phyloP scores from a whole-genome alignment of 2,329 filamentous ascomycete genomes.

The Bisporella sp. region DNA sequence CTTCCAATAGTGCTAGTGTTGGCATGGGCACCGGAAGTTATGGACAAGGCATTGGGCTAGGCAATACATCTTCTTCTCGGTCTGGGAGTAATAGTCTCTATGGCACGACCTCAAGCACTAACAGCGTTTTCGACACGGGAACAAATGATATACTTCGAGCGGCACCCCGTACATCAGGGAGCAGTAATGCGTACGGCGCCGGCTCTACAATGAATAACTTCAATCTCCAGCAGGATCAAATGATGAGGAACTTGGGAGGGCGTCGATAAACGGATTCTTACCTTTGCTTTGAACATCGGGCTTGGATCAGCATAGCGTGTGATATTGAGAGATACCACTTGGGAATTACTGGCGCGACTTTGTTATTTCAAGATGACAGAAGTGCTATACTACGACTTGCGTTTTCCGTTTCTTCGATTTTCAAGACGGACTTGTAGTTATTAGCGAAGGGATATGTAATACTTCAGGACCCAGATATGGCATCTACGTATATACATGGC shows the following conservation, averaged over 20 bases:
- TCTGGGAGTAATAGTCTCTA: constrained; percentile 7
- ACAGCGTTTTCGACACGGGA: constrained; percentile 8
- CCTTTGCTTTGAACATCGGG: no score
- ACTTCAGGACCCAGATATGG: no score
- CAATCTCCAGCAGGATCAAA: constrained; percentile 8
- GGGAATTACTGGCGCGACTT: no score
- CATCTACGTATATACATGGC: no score
- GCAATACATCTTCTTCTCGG: constrained; percentile 2
- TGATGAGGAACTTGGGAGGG: constrained; percentile 2
- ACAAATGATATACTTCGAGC: constrained; percentile 13
- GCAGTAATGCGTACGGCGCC: constrained; percentile 16
- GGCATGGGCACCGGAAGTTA: constrained; percentile 6
- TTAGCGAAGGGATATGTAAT: no score
- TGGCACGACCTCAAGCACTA: constrained; percentile 13
- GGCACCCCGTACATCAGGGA: constrained; percentile 15
- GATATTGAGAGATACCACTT: no score
- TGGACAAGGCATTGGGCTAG: constrained; percentile 6
- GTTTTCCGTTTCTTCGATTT: no score
- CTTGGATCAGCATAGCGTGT: no score
- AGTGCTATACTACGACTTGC: no score
- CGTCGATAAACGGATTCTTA: no score
- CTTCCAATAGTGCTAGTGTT: constrained; percentile 5
- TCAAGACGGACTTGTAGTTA: no score
- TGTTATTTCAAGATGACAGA: no score
- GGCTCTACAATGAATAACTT: constrained; percentile 15